Percentiles rank a stretch among this genome's conserved stretches.
Conservation (phyloP, 371 early-diverging fungal species). For the Mucor circinelloides region DNA sequence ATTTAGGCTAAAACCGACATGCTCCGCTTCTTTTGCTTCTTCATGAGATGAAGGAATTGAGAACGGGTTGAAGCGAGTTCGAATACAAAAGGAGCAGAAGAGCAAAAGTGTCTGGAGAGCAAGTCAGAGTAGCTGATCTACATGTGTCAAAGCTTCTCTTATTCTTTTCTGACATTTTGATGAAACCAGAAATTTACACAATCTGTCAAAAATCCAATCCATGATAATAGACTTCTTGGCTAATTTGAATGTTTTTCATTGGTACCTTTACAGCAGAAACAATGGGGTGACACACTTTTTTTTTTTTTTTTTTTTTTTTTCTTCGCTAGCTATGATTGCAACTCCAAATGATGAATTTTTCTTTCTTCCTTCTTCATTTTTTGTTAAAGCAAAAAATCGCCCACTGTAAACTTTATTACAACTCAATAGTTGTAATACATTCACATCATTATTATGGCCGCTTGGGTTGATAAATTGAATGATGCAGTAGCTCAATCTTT, state of each 20-base stretch:
- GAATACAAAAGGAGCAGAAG: too few relatives aligned
- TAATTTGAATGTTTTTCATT: not conserved
- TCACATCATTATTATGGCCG: not conserved
- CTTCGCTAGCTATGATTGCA: not conserved
- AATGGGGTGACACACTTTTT: not conserved
- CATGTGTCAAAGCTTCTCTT: too few relatives aligned
- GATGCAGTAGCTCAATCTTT: constrained; percentile 53
- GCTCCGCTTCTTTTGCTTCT: not conserved
- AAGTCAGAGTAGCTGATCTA: too few relatives aligned
- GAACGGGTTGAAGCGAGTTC: not conserved
- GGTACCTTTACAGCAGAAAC: not conserved
- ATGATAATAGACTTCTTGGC: not conserved
- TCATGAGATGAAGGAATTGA: not conserved
- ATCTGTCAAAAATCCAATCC: not conserved
- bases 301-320: not conserved
- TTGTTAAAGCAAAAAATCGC: not conserved
- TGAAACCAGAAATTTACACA: not conserved
- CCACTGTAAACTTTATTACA: not conserved
- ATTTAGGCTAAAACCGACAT: not conserved
- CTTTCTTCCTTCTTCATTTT: not conserved
- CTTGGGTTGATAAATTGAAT: constrained; percentile 50
- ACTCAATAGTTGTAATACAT: not conserved
- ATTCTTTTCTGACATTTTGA: too few relatives aligned
- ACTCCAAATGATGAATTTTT: not conserved
- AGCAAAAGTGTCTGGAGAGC: too few relatives aligned